A percentile compares a stretch with the other conserved stretches of the same genome.
Conservation (phyloP, 2,329 filamentous ascomycete species). For the Sordariomycetes sp. region DNA sequence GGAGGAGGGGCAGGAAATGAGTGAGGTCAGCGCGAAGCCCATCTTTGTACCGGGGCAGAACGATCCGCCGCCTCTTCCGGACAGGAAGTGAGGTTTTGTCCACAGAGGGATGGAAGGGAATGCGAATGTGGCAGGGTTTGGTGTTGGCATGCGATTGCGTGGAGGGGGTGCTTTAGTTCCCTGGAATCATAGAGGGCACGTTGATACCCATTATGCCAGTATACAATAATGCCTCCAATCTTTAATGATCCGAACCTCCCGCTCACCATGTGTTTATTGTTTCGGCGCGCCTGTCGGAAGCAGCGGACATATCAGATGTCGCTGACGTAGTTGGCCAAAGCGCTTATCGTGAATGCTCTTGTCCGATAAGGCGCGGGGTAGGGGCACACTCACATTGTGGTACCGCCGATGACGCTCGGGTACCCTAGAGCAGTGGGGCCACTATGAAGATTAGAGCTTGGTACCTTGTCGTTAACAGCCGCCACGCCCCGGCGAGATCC, state of each 20-base stretch:
- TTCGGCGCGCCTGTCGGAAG: no score
- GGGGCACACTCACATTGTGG: no score
- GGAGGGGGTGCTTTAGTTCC: neutral
- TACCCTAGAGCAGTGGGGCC: neutral
- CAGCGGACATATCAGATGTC: neutral
- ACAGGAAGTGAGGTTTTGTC: neutral
- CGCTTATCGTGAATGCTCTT: neutral
- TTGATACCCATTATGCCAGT: constrained; percentile 1
- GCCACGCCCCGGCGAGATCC: neutral
- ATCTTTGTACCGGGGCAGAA: constrained; percentile 1
- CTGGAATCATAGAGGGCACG: neutral
- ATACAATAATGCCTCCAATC: neutral
- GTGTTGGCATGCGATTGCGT: neutral
- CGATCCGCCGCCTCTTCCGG: neutral
- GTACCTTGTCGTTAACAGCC: neutral
- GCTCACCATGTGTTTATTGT: neutral
- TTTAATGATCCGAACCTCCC: neutral
- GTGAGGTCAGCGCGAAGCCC: constrained; percentile 2
- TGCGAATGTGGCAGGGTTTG: neutral
- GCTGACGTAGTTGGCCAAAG: neutral
- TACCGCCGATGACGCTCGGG: neutral
- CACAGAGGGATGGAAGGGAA: neutral
- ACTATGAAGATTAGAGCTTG: neutral
- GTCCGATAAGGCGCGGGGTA: neutral
- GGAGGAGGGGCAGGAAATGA: constrained; percentile 1